phyloP scores from a whole-genome alignment of 176 grass and related monocot species.

The Tuctoria greenei region DNA sequence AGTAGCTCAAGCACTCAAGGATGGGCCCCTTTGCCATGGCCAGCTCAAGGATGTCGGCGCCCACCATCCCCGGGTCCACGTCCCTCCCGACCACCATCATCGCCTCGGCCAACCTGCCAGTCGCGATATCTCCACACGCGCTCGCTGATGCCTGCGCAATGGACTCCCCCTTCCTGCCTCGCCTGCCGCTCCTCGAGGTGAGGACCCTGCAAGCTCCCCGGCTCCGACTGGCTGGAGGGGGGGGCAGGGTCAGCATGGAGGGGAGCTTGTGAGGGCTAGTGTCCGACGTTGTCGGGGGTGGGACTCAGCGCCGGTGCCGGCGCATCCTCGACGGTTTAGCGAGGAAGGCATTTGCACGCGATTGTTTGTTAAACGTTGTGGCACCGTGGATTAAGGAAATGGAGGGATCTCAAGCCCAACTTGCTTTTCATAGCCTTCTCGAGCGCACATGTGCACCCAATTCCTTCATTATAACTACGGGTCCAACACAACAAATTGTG shows the following conservation, averaged over 20 bases:
- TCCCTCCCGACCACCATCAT: slow-evolving; percentile 15
- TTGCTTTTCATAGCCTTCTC: background rate
- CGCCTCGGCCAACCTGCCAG: slow-evolving; percentile 8
- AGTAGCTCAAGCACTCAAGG: slow-evolving; percentile 50
- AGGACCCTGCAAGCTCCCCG: background rate
- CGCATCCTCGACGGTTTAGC: slow-evolving; percentile 31
- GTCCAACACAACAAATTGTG: background rate
- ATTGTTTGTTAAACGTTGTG: too few species aligned
- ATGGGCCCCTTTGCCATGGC: slow-evolving; percentile 49
- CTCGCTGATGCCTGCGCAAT: background rate
- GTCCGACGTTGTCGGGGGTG: too few species aligned
- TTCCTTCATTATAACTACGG: background rate
- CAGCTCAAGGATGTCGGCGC: slow-evolving; percentile 49
- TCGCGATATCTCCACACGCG: background rate
- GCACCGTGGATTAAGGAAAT: background rate
- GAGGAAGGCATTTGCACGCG: background rate
- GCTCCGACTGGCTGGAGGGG: background rate
- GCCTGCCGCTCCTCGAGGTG: background rate
- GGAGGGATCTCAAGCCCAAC: background rate
- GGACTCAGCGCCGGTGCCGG: background rate
- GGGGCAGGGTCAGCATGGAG: background rate
- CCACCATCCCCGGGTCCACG: slow-evolving; percentile 1
- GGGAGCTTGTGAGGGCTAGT: slow-evolving; percentile 24
- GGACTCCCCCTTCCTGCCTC: background rate
- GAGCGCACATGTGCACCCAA: background rate